A percentile compares a stretch with the other conserved stretches of the same genome.
phyloP scores from a whole-genome alignment of 2,329 filamentous ascomycete genomes.

The Teratosphaeria epicoccoides region DNA sequence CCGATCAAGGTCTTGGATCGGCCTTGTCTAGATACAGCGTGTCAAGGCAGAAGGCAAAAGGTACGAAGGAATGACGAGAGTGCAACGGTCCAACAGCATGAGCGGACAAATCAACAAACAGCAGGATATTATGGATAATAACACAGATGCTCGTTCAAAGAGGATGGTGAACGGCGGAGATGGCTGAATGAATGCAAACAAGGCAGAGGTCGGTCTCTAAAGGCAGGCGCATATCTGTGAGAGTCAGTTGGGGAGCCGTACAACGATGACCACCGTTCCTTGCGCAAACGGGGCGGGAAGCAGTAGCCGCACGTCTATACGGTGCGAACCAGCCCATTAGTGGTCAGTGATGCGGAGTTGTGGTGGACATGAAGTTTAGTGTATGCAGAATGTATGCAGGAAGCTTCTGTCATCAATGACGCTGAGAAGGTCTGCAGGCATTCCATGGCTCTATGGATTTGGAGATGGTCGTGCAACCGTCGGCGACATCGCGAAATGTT shows the following conservation, averaged over 20 bases:
- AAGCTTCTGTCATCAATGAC: background rate
- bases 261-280: background rate
- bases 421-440: background rate
- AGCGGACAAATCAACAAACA: background rate
- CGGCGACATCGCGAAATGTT: too few relatives aligned
- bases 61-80: too few relatives aligned
- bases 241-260: background rate
- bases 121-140: background rate
- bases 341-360: background rate
- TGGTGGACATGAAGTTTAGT: background rate
- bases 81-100: too few relatives aligned
- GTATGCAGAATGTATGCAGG: background rate
- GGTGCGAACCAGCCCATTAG: background rate
- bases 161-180: background rate
- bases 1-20: background rate
- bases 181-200: background rate
- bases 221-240: background rate
- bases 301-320: background rate
- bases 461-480: background rate
- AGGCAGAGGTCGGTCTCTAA: background rate
- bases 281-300: background rate
- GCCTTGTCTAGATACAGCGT: background rate
- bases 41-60: too few relatives aligned
- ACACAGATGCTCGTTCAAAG: background rate
- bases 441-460: background rate